These are phyloP conservation scores for Eimeria acervulina DNA, from an alignment of 169 alveolate genomes.

Conservation along the genomic window DNA sequence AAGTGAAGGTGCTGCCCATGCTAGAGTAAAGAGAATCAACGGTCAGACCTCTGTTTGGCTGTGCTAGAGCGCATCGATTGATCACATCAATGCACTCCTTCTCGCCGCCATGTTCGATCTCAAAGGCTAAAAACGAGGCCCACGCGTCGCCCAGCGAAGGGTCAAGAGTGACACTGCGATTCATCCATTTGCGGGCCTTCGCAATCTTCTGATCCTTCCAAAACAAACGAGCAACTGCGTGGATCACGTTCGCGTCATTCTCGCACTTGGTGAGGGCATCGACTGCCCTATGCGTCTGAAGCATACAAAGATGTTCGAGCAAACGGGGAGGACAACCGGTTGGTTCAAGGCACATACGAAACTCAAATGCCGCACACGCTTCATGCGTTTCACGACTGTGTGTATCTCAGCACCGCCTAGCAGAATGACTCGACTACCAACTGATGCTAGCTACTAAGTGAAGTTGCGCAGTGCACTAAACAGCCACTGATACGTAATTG, in stretches of 20 bases:
- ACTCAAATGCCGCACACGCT: neutral
- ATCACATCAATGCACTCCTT: conserved; percentile 89
- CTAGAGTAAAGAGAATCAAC: neutral
- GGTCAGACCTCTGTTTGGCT: conserved; percentile 90
- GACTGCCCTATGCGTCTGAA: conserved; percentile 92
- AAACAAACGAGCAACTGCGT: conserved; percentile 95
- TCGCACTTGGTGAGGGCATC: conserved; percentile 97
- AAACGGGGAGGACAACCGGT: neutral
- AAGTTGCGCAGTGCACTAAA: no score
- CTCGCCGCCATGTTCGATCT: conserved; percentile 90
- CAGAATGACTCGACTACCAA: neutral
- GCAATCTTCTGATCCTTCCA: conserved; percentile 95
- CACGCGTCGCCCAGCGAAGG: conserved; percentile 97
- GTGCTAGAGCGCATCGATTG: conserved; percentile 90
- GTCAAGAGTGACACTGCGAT: conserved; percentile 95
- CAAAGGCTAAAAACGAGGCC: conserved; percentile 97
- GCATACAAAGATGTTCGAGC: neutral
- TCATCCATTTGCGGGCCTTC: conserved; percentile 98
- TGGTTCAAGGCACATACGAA: neutral
- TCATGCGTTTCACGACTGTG: neutral
- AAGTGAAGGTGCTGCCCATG: neutral
- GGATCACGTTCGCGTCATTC: conserved; percentile 95
- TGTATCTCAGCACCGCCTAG: neutral
- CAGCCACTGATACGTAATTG: neutral
- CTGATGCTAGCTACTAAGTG: neutral